These are phyloP conservation scores for Coniferiporia sulphurascens DNA, from an alignment of 1,284 basidiomycete genomes.

Conservation along the genomic window DNA sequence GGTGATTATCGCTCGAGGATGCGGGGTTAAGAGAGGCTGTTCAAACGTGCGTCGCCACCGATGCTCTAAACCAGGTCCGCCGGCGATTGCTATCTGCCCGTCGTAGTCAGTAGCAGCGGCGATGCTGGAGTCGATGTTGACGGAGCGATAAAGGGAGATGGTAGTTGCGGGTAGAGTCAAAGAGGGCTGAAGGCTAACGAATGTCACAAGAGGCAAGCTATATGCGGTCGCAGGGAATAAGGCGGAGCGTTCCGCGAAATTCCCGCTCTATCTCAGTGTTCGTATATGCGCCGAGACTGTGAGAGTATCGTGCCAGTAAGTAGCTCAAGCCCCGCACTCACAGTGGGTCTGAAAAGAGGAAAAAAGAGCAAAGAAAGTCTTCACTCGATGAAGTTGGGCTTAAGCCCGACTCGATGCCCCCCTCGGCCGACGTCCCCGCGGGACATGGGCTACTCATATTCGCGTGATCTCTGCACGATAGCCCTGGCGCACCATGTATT, in stretches of 20 bases:
- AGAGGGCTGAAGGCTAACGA: background rate
- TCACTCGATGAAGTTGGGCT: background rate
- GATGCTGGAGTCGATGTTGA: background rate
- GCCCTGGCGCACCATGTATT: background rate
- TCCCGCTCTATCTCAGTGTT: slow-evolving; percentile 14
- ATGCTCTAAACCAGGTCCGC: background rate
- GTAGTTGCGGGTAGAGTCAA: background rate
- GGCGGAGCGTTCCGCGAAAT: background rate
- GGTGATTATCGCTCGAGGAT: background rate
- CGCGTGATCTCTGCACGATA: background rate
- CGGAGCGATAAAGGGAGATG: background rate
- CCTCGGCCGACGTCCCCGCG: no score
- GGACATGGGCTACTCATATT: background rate
- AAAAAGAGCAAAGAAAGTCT: background rate
- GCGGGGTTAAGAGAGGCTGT: background rate
- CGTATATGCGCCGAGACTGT: background rate
- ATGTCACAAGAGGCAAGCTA: slow-evolving; percentile 9
- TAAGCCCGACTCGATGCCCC: background rate
- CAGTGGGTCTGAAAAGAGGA: background rate
- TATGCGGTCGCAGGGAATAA: slow-evolving; percentile 14
- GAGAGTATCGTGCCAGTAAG: background rate
- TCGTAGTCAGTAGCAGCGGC: background rate
- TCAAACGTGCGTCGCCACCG: background rate
- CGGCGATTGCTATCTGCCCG: background rate
- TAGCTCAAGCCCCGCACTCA: background rate